Base-by-base conservation (phyloP, 2,329 filamentous ascomycete genomes). In the Colletotrichum tanaceti region DNA sequence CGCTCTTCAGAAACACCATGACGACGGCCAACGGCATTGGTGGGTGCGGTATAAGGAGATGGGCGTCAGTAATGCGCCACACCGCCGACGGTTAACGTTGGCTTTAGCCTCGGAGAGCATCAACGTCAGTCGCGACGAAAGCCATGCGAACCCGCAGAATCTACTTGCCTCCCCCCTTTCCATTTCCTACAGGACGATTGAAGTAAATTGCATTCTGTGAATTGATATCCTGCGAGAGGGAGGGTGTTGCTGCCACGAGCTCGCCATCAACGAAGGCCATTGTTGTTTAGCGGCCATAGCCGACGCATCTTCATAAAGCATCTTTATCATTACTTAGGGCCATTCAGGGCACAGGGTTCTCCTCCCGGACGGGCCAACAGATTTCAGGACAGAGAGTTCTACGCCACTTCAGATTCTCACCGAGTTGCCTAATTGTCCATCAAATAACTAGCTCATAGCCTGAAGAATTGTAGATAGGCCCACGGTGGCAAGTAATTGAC, bases 21-120 rank as follows among this genome's bases (percentile, higher is more conserved):
- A 32, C 62, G 50, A 57, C 41, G 52, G 58, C 50, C 28, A n/a
- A 57, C 20, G 35, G 28, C 32, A 57, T 41, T 50, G 62, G 62
- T 49, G 50, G 55, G 55, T 46, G 62, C 65, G 62, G 50, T 44
- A 57, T 62, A 55, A 65, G 43, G 22, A 65, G 43, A 32, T 43
- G 52, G 61, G 13, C 58, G 14, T 65, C 61, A 68, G 65, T 68
- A 50, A 68, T 28, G 35, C 62, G 62, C 65, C 62, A 65, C 65
- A 61, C 44, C 49, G 43, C 55, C 57, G 38, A 24, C 65, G 61
- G 43, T 39, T 52, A 35, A 63, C 65, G 61, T 65, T 32, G 57
- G 43, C 24, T 53, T 38, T 39, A 44, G 49, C 32, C 57, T 58
- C 41, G 14, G 47, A 32, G 43, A 22, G 11, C 18, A 39, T 32